Evolutionary conservation across 352 stramenopile species (phyloP), one percentile per base, ranked within the genome.

Genomic region (Phytophthora hybrid): DNA sequence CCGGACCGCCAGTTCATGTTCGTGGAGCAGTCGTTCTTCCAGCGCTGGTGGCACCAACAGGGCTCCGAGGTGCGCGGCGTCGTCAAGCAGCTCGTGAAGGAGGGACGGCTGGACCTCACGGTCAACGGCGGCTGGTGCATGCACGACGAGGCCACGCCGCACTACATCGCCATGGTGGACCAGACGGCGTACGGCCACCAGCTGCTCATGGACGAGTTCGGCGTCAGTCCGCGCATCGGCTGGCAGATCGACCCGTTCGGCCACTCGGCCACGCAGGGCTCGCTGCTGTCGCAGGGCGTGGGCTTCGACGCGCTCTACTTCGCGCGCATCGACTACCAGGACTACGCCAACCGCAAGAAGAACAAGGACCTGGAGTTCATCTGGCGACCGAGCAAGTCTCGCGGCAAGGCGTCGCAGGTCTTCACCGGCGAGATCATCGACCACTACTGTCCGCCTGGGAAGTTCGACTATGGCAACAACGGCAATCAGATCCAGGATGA

Each of bases 211-310:
- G 71, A 93, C 29, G 93, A 99, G 77, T 98, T 99, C 69, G 91
- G 94, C 54, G 81, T 95, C 18, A 94, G 94, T 52, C 97, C 98
- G 11, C 95, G 85, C n/a, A 98, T 99, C 32, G 97, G 93, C 16
- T 99, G 98, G 98, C 97, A 99, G 76, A 98, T 99, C 66, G 98
- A 99, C 84, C 98, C 98, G 19, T 99, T 99, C 71, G 98, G 90
- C 5, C 90, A 97, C 67, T 95, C 88, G 59, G 81, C 95, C 2
- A 98, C 96, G 16, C 96, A 99, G 68, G 95, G 91, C 5, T 97
- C 89, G 37, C 78, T 99, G 23, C 76, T 99, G 32, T 97, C 92
- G 0, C 80, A 87, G 6, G 89, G 93, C 31, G 87, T 98, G 19
- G 97, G 97, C 49, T 99, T 99, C 71, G 93, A 99, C 60, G 96